Percentiles rank a stretch among this genome's conserved stretches.
Evolutionary conservation across 2,329 filamentous ascomycete species (phyloP).

Genomic region (Cladosporium phlei): DNA sequence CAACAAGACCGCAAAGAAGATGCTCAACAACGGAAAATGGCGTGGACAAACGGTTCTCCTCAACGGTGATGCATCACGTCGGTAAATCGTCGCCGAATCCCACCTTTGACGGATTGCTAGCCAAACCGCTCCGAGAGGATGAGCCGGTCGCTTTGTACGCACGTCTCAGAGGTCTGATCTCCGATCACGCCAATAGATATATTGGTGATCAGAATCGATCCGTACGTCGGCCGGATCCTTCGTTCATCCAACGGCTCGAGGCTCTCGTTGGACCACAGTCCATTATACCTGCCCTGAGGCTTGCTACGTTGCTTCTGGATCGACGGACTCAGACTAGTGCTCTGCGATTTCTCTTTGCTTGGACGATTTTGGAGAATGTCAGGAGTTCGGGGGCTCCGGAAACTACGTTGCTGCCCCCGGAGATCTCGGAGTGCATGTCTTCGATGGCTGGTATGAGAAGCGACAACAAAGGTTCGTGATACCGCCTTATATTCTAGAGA

Average conservation of each 20-base stretch:
- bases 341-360: neutral
- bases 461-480: neutral
- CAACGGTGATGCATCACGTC: neutral
- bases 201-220: neutral
- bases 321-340: neutral
- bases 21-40: neutral
- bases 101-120: neutral
- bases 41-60: neutral
- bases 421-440: slow-evolving; percentile 1
- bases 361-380: neutral
- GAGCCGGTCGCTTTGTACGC: neutral
- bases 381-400: neutral
- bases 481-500: neutral
- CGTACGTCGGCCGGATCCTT: neutral
- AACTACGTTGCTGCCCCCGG: neutral
- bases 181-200: neutral
- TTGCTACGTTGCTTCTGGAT: neutral
- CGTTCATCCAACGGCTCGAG: neutral
- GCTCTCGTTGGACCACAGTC: neutral
- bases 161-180: neutral
- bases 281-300: neutral
- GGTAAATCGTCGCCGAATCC: neutral
- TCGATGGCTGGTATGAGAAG: neutral
- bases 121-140: neutral
- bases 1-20: neutral